Conservation (phyloP, 148 eudicot genomes). For the Bassia scoparia region DNA sequence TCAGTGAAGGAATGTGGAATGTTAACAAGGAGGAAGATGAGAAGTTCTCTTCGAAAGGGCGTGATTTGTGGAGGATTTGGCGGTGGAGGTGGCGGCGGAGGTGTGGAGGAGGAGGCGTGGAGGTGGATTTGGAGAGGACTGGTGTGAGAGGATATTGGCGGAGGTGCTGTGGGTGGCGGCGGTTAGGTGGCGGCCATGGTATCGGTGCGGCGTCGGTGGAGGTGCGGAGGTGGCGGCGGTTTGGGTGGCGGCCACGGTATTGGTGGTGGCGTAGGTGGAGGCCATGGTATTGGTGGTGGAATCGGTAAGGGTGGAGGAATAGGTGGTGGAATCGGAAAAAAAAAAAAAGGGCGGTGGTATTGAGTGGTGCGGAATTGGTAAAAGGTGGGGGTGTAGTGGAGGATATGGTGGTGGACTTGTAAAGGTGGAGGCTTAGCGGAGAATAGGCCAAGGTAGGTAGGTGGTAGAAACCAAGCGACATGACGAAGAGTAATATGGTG, state of each 20-base stretch:
- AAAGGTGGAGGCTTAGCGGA: slow-evolving; percentile 24
- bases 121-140: slow-evolving; percentile 19
- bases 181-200: slow-evolving; percentile 23
- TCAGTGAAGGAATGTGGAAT: slow-evolving; percentile 22
- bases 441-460: slow-evolving; percentile 22
- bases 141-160: slow-evolving; percentile 9
- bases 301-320: slow-evolving; percentile 21
- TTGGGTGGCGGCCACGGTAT: slow-evolving; percentile 21
- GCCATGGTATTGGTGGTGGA: slow-evolving; percentile 25
- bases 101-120: slow-evolving; percentile 26
- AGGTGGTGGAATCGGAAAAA: slow-evolving; percentile 24
- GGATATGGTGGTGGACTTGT: slow-evolving; percentile 22
- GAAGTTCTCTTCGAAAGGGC: slow-evolving; percentile 33
- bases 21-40: slow-evolving; percentile 27
- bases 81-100: slow-evolving; percentile 31
- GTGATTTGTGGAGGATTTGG: slow-evolving; percentile 40
- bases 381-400: slow-evolving; percentile 27
- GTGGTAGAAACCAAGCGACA: slow-evolving; percentile 23
- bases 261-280: slow-evolving; percentile 23
- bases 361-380: slow-evolving; percentile 30
- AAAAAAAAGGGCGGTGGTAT: slow-evolving; percentile 23
- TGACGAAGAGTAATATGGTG: too few species aligned
- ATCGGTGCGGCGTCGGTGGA: slow-evolving; percentile 17
- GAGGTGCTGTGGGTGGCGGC: slow-evolving; percentile 1
- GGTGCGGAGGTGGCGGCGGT: slow-evolving; percentile 28